These are phyloP conservation scores for Thelonectria blattea DNA, from an alignment of 2,329 filamentous ascomycete species.

Conservation along the genomic window DNA sequence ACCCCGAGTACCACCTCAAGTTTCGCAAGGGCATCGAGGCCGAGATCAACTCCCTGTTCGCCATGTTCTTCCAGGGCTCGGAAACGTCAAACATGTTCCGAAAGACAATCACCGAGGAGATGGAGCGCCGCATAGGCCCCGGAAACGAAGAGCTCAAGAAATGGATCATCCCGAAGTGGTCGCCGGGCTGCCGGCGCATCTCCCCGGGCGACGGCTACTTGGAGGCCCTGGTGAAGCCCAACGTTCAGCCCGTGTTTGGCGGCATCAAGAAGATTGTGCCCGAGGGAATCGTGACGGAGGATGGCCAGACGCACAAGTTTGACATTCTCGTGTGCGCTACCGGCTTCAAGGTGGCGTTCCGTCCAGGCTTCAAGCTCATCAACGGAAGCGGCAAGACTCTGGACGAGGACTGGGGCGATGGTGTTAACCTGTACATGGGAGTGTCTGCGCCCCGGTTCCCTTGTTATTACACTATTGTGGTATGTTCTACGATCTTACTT, in stretches of 20 bases:
- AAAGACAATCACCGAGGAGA: constrained; percentile 50
- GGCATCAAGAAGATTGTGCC: constrained; percentile 45
- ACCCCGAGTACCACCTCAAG: constrained; percentile 48
- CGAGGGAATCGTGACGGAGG: constrained; percentile 39
- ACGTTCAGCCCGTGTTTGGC: constrained; percentile 51
- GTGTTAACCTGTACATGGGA: constrained; percentile 52
- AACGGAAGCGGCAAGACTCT: constrained; percentile 45
- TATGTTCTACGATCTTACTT: constrained; percentile 1
- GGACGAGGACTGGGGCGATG: constrained; percentile 50
- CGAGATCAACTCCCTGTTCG: constrained; percentile 50
- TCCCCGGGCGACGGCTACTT: constrained; percentile 52
- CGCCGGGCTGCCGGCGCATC: constrained; percentile 50
- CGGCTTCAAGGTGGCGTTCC: constrained; percentile 47
- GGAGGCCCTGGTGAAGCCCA: constrained; percentile 49
- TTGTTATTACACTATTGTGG: constrained; percentile 49
- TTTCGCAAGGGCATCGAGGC: constrained; percentile 52
- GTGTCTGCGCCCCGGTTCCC: constrained; percentile 53
- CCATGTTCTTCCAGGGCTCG: constrained; percentile 50
- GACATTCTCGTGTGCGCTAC: constrained; percentile 48
- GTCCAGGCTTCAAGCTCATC: constrained; percentile 51
- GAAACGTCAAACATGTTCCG: constrained; percentile 47
- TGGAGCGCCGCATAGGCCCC: constrained; percentile 49
- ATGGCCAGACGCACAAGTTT: constrained; percentile 40
- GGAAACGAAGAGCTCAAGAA: constrained; percentile 50
- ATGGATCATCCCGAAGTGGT: constrained; percentile 50